Conservation (phyloP, 176 grass and related monocot species). For the Zea mays region Zm-B73-REFERENCE-NAM-5.0 NC_050097.1:192224001-192224500, state of each 20-base stretch:
- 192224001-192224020: not conserved
- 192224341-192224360: slow-evolving; percentile 73
- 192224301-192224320: slow-evolving; percentile 58
- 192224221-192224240: slow-evolving; percentile 4
- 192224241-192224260: slow-evolving; percentile 9
- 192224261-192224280: no score
- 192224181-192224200: slow-evolving; percentile 30
- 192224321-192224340: slow-evolving; percentile 90
- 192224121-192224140: slow-evolving; percentile 14
- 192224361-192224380: slow-evolving; percentile 87
- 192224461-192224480: slow-evolving; percentile 70
- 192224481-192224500: slow-evolving; percentile 86
- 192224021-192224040: not conserved
- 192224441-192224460: slow-evolving; percentile 40
- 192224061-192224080: not conserved
- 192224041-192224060: not conserved
- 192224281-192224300: not conserved
- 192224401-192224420: no score
- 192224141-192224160: not conserved
- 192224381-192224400: no score
- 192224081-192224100: slow-evolving; percentile 28
- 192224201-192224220: slow-evolving; percentile 31
- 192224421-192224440: not conserved
- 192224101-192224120: slow-evolving; percentile 25
- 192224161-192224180: not conserved